Evolutionary conservation across 257 asterid genomes (phyloP), one percentile per base, ranked within the genome.

Genomic region (Scutellaria barbata): DNA sequence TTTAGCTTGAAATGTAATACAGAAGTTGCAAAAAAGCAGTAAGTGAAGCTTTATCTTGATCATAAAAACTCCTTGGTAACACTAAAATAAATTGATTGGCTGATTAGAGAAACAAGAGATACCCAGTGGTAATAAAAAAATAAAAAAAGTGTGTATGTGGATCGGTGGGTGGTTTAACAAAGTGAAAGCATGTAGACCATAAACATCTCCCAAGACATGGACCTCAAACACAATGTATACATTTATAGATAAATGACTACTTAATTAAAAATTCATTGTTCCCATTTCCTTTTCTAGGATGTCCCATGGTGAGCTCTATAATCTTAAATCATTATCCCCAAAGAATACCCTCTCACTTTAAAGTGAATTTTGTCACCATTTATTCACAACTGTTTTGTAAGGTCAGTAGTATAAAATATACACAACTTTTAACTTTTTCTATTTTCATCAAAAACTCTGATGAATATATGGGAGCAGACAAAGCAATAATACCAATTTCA

Each of bases 71-170:
- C 20, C 33, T 43, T 10, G 25, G 43, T 63, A 64, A 58, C 47
- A 39, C 54, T 6, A 48, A 48, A 39, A 41, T 6, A 61, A 39
- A 62, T 25, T 66, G 59, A 5, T 42, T 63, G 40, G 59, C 43
- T 54, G 58, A 33, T 71, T 64, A 57, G 79, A 72, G 76, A 77
- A 74, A 74, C 63, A 60, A 55, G 72, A 61, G 35, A 33, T 41
- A 45, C 52, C 25, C 13, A 37, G 25, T 22, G 25, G 25, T 22
- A 2, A 1, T 1, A 22, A 1, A 22, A 22, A 22, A 22, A 22
- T 1, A 22, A 1, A 0, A 22, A 22, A 22, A 22, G 2, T 1
- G 25, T 22, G 25, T 22, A 2, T 1, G 25, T 22, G 25, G 1
- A 2, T 20, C 1, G 1, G 25, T 20, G n/a, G 8, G 35, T 3